Evolutionary conservation across 805 yeast species (phyloP).

Genomic region (Wickerhamiella hasegawae): DNA sequence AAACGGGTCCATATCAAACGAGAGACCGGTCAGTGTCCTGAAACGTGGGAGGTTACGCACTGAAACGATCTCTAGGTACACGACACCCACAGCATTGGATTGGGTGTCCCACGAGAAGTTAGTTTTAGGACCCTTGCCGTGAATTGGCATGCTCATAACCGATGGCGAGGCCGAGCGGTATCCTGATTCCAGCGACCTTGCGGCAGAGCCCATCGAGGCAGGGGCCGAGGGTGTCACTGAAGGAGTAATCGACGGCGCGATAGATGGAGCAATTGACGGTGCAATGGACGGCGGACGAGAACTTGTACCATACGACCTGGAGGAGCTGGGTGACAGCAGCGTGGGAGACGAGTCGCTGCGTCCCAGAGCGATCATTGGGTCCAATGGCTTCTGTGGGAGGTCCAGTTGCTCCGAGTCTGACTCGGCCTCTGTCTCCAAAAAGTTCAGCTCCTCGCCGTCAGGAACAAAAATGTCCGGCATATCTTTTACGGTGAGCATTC

Average conservation of each 20-base stretch:
- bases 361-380: background rate
- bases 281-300: too few species aligned
- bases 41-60: constrained; percentile 70
- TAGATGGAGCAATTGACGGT: background rate
- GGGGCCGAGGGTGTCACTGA: background rate
- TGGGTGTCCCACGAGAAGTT: constrained; percentile 11
- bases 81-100: constrained; percentile 38
- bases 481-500: background rate
- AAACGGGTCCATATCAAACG: constrained; percentile 94
- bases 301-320: too few species aligned
- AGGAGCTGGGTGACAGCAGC: background rate
- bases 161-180: background rate
- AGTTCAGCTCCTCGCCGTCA: background rate
- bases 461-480: background rate
- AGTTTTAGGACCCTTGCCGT: background rate
- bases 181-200: background rate
- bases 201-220: background rate
- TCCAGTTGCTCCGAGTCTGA: background rate
- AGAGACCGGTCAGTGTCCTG: constrained; percentile 49
- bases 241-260: background rate
- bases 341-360: background rate
- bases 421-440: too few species aligned
- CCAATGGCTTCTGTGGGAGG: too few species aligned
- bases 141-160: too few species aligned
- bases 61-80: constrained; percentile 58